Evolutionary conservation across 2,329 filamentous ascomycete genomes (phyloP).

Genomic region (Fusarium brachygibbosum): DNA sequence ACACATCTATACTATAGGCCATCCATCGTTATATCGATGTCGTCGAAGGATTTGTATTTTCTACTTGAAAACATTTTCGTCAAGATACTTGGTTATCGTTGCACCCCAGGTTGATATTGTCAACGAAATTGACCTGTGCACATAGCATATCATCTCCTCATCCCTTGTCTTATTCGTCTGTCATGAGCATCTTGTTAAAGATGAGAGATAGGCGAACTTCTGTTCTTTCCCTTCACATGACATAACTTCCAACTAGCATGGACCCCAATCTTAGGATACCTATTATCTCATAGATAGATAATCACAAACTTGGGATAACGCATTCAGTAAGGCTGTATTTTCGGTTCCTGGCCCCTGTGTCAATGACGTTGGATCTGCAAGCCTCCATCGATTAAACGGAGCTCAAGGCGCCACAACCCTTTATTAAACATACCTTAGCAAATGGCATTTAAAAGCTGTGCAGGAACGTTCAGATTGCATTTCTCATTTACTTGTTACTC

Average conservation of each 20-base stretch:
- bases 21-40: no score
- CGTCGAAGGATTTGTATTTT: no score
- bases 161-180: no score
- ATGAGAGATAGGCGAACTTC: neutral
- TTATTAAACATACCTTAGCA: neutral
- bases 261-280: rapidly evolving
- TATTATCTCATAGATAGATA: neutral
- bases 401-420: neutral
- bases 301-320: neutral
- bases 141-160: no score
- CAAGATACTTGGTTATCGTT: no score
- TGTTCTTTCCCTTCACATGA: neutral
- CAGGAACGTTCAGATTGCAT: neutral
- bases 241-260: neutral
- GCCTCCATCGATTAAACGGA: neutral
- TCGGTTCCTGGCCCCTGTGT: neutral
- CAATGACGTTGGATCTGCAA: slow-evolving; percentile 36
- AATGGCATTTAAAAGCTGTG: neutral
- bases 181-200: no score
- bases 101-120: no score
- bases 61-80: no score
- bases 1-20: no score
- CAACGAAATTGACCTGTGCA: no score
- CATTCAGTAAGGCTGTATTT: neutral
- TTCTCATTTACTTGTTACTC: neutral